Evolutionary conservation across 768 basidiomycete genomes (phyloP), one percentile per base, ranked within the genome.

Genomic region (Podaxis pistillaris): DNA sequence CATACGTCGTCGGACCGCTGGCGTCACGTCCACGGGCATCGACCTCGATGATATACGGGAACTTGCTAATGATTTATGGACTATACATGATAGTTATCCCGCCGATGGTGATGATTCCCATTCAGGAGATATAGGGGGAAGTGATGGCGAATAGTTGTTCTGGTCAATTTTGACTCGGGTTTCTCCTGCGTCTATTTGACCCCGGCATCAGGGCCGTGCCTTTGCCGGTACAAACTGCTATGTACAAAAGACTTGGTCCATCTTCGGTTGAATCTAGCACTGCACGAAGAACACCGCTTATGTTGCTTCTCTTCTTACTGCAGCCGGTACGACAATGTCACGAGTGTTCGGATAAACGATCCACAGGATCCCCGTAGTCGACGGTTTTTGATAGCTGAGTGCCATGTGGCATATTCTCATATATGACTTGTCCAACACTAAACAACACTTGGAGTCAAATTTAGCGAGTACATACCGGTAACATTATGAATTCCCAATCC

Each of bases 21-120:
- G 74, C 22, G 69, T 78, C 17, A 65, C 68, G 4, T 63, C 69
- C 30, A 70, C 76, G 59, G 81, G 79, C 17, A 72, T 85, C 19
- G 81, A 86, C 60, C 64, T 70, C 3, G 89, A 89, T 63, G 87
- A 88, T 3, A 66, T 88, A 58, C 78, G 69, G 59, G 87, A 87
- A 56, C 70, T 90, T 37, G 77, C 72, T 15, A 83, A 84, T 65
- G 81, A 81, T 44, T 68, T 90, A 52, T 88, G 89, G 87, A 81
- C 78, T 19, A 73, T 89, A 30, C 79, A 81, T 53, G 87, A 87
- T 63, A 75, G 72, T 65, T 72, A 75, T 28, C 72, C 71, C 13
- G 73, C 75, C 53, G 77, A 72, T 19, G 75, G 67, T 36, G 67
- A 66, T 22, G 64, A 56, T 36, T 64, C 57, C 9, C 70, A 58